These are phyloP conservation scores for Aspergillus clavatus DNA, from an alignment of 2,329 filamentous ascomycete species.

Conservation along the genomic window DNA sequence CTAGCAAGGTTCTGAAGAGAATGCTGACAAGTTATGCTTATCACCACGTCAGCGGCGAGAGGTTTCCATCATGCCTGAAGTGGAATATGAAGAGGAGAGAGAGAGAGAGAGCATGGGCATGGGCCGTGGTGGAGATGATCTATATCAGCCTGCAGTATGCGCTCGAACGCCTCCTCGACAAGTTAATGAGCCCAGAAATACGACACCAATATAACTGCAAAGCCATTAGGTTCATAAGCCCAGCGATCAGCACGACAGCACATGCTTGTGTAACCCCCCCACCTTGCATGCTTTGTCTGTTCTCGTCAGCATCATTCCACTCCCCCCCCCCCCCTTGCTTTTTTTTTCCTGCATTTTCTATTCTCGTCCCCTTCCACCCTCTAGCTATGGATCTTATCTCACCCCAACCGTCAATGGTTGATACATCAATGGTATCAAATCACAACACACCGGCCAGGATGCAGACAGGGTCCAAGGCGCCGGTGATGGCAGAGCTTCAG, in stretches of 20 bases:
- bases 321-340: no score
- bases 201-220: no score
- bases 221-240: no score
- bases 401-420: neutral
- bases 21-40: neutral
- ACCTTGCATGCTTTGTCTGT: neutral
- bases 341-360: neutral
- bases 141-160: no score
- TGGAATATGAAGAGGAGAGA: no score
- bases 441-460: neutral
- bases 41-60: neutral
- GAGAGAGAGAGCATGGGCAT: no score
- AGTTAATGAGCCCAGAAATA: no score
- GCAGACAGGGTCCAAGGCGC: neutral
- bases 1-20: neutral
- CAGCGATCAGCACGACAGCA: no score
- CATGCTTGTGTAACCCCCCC: neutral
- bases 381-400: neutral
- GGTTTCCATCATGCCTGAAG: no score
- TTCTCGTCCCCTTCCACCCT: neutral
- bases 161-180: no score
- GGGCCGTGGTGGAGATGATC: no score
- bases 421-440: neutral
- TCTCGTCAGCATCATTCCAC: neutral
- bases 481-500: neutral